Evolutionary conservation across 345 rosid genomes (phyloP), one percentile per base, ranked within the genome.

Genomic region (Combretum micranthum): DNA sequence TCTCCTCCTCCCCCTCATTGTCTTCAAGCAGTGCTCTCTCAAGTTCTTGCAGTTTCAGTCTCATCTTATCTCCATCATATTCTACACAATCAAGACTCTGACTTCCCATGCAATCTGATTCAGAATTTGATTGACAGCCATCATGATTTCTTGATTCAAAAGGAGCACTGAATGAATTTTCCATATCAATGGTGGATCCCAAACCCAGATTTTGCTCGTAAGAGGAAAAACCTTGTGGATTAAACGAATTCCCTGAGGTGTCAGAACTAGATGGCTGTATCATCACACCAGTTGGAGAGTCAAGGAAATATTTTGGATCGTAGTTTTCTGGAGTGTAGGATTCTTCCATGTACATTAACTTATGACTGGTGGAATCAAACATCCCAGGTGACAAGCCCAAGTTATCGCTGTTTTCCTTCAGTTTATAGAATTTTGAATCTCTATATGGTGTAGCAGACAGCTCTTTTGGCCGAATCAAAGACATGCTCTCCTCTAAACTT

Each of bases 1-100:
- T 88, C 23, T 59, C 70, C 22, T 78, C 89, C 16, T 53, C 62
- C 20, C 49, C 74, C 43, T 57, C 84, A 52, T 60, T 68, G 57
- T 91, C 98, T 22, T 62, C 81, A 1, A 93, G 87, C 39, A 93
- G 71, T 12, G 77, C 94, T 76, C 88, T 85, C 70, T 93, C 99
- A 43, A 93, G 82, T 55, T 93, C 99, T 66, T 76, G 82, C 69
- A 93, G 80, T 80, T 85, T 93, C 59, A 85, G 54, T 67, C 80
- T 83, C 84, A 93, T 64, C 17, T 66, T 67, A 62, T 81, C 78
- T 63, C 82, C 76, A 55, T 79, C 83, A 53, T 66, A 82, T 45
- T 80, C 88, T 47, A 64, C 69, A 15, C 68, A 64, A 67, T 75
- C 88, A 55, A 75, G 75, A 65, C 81, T 72, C 50, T 70, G 80